Evolutionary conservation across 768 basidiomycete genomes (phyloP).

Genomic region (Cyclocybe cylindracea): DNA sequence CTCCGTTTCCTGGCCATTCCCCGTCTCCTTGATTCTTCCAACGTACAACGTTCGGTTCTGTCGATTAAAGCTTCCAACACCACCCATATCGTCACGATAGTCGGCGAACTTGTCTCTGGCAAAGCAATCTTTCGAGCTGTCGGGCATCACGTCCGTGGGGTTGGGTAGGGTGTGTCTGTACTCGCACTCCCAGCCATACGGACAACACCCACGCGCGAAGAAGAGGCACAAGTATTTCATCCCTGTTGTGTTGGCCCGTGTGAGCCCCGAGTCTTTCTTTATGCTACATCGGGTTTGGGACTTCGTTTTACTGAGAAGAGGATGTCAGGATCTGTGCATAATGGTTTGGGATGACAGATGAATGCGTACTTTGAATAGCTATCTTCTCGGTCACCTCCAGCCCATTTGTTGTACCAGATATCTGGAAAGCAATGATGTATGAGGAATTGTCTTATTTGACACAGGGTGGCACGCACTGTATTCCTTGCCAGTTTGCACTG

Average conservation of each 20-base stretch:
- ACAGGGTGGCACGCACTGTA: constrained; percentile 67
- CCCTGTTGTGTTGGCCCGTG: constrained; percentile 91
- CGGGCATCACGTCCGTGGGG: constrained; percentile 67
- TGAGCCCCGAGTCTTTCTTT: constrained; percentile 87
- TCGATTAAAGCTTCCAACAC: constrained; percentile 94
- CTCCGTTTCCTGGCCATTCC: constrained; percentile 86
- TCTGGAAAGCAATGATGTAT: constrained; percentile 44
- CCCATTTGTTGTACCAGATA: constrained; percentile 99
- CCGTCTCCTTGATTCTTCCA: constrained; percentile 91
- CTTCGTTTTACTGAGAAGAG: constrained; percentile 75
- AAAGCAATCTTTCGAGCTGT: constrained; percentile 95
- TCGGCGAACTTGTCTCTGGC: constrained; percentile 96
- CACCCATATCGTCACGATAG: constrained; percentile 99
- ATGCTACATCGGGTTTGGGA: constrained; percentile 92
- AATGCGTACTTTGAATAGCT: constrained; percentile 84
- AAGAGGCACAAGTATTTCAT: constrained; percentile 94
- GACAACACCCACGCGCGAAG: constrained; percentile 95
- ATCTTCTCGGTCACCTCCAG: constrained; percentile 98
- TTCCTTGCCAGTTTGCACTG: constrained; percentile 91
- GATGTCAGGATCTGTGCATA: neutral
- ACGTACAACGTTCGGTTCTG: constrained; percentile 95
- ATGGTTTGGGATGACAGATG: neutral
- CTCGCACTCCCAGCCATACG: constrained; percentile 98
- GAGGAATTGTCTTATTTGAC: neutral
- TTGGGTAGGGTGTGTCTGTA: constrained; percentile 91